Percentiles rank a stretch among this genome's conserved stretches.
Conservation (phyloP, 331 rosid genomes). For the Cydonia oblonga region DNA sequence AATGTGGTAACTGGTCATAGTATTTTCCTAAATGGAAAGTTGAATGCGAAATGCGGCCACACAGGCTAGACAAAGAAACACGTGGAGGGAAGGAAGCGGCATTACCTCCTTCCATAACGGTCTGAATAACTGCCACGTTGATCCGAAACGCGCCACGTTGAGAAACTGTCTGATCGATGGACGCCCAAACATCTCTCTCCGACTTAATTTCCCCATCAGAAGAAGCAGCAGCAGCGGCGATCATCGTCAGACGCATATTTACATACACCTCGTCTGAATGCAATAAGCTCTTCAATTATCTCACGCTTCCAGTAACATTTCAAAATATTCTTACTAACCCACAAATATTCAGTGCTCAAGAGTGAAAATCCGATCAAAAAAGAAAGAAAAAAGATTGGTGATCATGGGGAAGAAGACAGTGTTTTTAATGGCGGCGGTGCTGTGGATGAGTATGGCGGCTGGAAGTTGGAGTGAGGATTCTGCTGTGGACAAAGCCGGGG, state of each 20-base stretch:
- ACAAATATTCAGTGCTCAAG: background rate
- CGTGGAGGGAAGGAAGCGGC: conserved; percentile 22
- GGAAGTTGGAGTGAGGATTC: conserved; percentile 17
- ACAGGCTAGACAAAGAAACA: conserved; percentile 4
- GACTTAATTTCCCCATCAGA: background rate
- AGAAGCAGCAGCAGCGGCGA: background rate
- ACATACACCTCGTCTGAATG: background rate
- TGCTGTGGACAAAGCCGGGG: background rate
- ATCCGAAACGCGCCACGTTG: conserved; percentile 24
- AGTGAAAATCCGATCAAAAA: background rate
- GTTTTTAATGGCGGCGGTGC: conserved; percentile 8
- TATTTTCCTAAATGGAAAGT: background rate
- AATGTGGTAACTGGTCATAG: background rate
- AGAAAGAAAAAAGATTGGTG: background rate
- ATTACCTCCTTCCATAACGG: background rate
- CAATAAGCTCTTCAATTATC: background rate
- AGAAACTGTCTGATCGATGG: background rate
- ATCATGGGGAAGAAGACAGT: conserved; percentile 25
- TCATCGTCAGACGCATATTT: background rate
- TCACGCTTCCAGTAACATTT: background rate
- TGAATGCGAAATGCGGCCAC: background rate
- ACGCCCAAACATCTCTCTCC: background rate
- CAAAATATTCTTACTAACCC: background rate
- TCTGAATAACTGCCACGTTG: conserved; percentile 32
- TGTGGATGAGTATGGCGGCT: conserved; percentile 7